Conservation (phyloP, 306 rosid genomes). For the Medicago ruthenica region DNA sequence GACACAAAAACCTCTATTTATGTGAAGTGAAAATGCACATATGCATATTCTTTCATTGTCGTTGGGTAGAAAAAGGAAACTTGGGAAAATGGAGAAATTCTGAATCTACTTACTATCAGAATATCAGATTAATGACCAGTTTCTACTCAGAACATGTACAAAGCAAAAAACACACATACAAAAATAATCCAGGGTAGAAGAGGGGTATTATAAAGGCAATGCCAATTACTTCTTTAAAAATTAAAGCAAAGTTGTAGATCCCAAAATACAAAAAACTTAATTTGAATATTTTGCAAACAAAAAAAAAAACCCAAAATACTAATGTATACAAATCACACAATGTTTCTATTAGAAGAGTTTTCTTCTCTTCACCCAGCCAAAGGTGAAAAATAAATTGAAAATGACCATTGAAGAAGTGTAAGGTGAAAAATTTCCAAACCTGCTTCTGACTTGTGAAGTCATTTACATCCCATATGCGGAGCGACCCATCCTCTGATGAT, state of each 20-base stretch:
- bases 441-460: slow-evolving; percentile 96
- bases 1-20: slow-evolving; percentile 11
- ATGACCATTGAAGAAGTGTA: slow-evolving; percentile 20
- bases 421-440: slow-evolving; percentile 48
- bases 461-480: slow-evolving; percentile 96
- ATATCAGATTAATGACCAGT: slow-evolving; percentile 6
- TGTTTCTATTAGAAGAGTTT: slow-evolving; percentile 27
- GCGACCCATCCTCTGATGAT: slow-evolving; percentile 94
- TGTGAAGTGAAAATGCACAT: neutral
- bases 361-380: neutral
- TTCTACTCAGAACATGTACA: slow-evolving; percentile 4
- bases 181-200: slow-evolving; percentile 16
- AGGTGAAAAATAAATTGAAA: slow-evolving; percentile 9
- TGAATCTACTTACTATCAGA: neutral
- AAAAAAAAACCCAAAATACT: neutral
- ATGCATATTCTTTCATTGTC: slow-evolving; percentile 17
- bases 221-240: slow-evolving; percentile 30
- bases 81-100: slow-evolving; percentile 15
- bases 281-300: neutral
- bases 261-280: neutral
- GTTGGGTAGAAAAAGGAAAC: neutral
- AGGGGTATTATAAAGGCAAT: slow-evolving; percentile 16
- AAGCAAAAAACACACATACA: slow-evolving; percentile 3
- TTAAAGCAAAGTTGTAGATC: neutral
- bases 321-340: too few species aligned